phyloP scores from a whole-genome alignment of 441 rosid species.

The Aleurites moluccanus region DNA sequence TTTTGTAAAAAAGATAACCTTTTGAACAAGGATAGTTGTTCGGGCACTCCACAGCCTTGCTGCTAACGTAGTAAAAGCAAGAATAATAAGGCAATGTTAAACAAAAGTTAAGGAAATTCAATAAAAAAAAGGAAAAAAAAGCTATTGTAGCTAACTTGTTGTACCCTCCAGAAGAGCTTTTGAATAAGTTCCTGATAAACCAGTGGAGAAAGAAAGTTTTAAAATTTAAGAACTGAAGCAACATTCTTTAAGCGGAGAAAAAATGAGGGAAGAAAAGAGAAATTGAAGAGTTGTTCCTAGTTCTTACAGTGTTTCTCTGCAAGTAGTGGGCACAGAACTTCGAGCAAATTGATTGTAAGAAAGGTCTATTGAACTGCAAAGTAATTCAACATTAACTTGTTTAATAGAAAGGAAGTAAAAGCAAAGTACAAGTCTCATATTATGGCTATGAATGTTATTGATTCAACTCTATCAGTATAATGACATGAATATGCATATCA shows the following conservation, averaged over 20 bases:
- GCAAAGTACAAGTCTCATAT: not conserved
- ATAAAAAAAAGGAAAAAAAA: not conserved
- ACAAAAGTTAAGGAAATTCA: too few relatives aligned
- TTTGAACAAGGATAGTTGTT: conserved; percentile 21
- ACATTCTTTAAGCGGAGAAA: not conserved
- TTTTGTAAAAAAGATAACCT: conserved; percentile 17
- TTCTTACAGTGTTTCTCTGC: conserved; percentile 31
- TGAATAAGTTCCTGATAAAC: conserved; percentile 37
- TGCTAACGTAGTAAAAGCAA: conserved; percentile 4
- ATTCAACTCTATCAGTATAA: too few relatives aligned
- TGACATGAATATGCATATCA: too few relatives aligned
- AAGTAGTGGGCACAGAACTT: conserved; percentile 18
- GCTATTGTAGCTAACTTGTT: conserved; percentile 33
- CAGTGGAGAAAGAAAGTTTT: conserved; percentile 7
- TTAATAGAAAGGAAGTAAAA: too few relatives aligned
- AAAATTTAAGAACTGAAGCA: not conserved
- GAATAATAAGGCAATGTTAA: not conserved
- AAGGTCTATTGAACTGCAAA: conserved; percentile 34
- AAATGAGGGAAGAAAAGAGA: not conserved
- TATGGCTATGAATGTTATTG: not conserved
- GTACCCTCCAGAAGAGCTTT: conserved; percentile 32
- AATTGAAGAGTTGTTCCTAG: not conserved
- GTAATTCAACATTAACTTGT: not conserved
- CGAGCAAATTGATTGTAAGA: conserved; percentile 38
- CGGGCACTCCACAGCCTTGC: conserved; percentile 21